Conservation (phyloP, 176 grass and related monocot species). For the Ensete glaucum region DNA sequence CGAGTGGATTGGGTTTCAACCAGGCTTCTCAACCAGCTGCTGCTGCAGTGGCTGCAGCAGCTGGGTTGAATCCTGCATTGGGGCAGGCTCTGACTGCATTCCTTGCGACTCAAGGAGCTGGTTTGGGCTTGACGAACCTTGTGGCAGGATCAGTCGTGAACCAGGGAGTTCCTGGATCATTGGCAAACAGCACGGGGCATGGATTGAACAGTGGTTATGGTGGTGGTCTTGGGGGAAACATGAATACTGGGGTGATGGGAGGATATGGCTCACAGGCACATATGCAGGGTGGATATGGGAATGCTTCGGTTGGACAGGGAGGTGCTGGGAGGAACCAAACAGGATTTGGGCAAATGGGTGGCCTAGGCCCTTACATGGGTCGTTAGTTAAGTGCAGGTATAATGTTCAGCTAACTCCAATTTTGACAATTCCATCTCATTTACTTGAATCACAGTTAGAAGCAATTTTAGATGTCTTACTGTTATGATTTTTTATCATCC, state of each 20-base stretch:
- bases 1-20: conserved; percentile 26
- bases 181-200: conserved; percentile 38
- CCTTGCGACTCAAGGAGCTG: conserved; percentile 54
- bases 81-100: conserved; percentile 86
- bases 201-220: conserved; percentile 42
- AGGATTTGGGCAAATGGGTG: conserved; percentile 16
- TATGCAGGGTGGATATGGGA: conserved; percentile 63
- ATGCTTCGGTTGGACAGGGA: conserved; percentile 32
- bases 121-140: conserved; percentile 52
- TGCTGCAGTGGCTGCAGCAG: conserved; percentile 35
- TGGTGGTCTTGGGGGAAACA: neutral
- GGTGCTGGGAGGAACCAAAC: conserved; percentile 58
- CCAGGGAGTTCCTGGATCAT: conserved; percentile 31
- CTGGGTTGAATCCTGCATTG: conserved; percentile 68
- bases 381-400: conserved; percentile 62
- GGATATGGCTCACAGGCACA: conserved; percentile 34
- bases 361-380: conserved; percentile 53
- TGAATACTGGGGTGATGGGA: conserved; percentile 25
- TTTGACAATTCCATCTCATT: neutral
- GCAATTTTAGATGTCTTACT: too few species aligned
- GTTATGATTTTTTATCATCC: too few species aligned
- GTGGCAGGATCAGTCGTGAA: conserved; percentile 23
- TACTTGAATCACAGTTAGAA: neutral
- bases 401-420: conserved; percentile 18
- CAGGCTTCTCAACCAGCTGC: conserved; percentile 21